Base-by-base conservation (phyloP, 345 rosid species). In the Aegle marmelos region DNA sequence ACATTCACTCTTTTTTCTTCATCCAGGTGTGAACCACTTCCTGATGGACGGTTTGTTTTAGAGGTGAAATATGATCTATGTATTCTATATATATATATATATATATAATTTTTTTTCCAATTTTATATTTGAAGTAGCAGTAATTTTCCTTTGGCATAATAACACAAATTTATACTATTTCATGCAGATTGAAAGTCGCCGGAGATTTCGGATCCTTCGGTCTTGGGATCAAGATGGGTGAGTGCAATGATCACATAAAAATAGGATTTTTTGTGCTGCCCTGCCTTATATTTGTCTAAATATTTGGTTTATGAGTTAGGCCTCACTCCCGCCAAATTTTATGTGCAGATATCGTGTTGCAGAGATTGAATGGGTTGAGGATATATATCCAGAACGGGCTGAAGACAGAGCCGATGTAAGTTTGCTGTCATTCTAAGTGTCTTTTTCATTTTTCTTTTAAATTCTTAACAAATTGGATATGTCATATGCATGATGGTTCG, bases 151-250 rank as follows among this genome's bases (percentile, higher is more conserved):
- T 54, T 37, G 45, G 30, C 71, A 17, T 59, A 19, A 30, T 34
- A 17, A 27, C 48, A 25, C 33, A 39, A 48, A 50, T 74, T 33
- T 66, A 10, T 50, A 62, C 27, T 33, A 41, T 85, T 53, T 39
- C 36, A 27, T 82, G 80, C 87, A 93, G 98, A 82, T 92, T 80
- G 98, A 95, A 88, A 90, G 98, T 79, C 90, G 90, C 62, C 89
- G 97, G 53, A 92, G 99, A 81, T 94, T 90, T 72, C 95, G 79
- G 59, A 87, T 96, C 69, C 82, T 89, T 81, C 87, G 80, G 80
- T 89, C 92, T 73, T 88, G 97, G 97, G 93, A 96, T 85, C 98
- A 94, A 87, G 99, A 96, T 85, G 99, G 98, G 99, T 94, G 82
- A 87, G 99, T 79, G 70, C 76, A 78, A 36, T 77, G 68, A 56